Evolutionary conservation across 1,139 yeast species (phyloP), one percentile per base, ranked within the genome.

Genomic region (Debaryomyces fabryi): DNA sequence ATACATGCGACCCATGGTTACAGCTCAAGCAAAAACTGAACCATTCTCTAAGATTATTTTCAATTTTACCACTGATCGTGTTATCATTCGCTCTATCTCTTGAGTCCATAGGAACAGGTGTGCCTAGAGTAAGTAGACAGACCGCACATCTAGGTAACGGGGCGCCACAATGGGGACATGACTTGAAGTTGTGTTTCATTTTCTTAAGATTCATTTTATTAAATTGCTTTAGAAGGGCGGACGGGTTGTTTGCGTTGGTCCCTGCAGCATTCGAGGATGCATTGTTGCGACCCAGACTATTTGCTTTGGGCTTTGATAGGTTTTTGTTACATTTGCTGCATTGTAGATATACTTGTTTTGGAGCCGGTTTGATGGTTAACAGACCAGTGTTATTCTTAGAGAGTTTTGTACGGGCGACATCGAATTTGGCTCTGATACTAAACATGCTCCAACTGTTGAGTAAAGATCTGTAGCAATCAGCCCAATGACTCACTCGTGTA

Each of bases 91-190:
- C 44, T 33, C 52, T 50, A 15, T 62, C 69, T 3, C 58, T 44
- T 3, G 63, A 55, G 33, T 68, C 76, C 3, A 59, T 52, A 3
- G 88, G 84, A 13, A 84, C 66, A 1, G 90, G 84, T 0, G 88
- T 81, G 0, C 98, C 98, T 52, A 91, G 71, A 0, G 96, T 84
- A 46, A 90, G 70, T 32, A 92, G 69, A 60, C 98, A 93, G 7
- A 93, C 86, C 0, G 97, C 91, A 65, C 98, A 93, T 52, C 96
- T 72, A 0, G 99, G 97, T 33, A 90, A 74, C n/a, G 95, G 87
- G 0, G 89, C 81, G 7, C 95, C 93, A 69, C 98, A 92, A 58
- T 86, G 87, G 0, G 92, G 92, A 64, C 97, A 91, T 4, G 81
- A 72, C 36, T 71, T 62, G 53, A 74, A 50, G 52, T 64, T 67